Percentiles rank a stretch among this genome's conserved stretches.
These are phyloP conservation scores for Diutina siamensis DNA, from an alignment of 1,139 yeast genomes.

Conservation along the genomic window DNA sequence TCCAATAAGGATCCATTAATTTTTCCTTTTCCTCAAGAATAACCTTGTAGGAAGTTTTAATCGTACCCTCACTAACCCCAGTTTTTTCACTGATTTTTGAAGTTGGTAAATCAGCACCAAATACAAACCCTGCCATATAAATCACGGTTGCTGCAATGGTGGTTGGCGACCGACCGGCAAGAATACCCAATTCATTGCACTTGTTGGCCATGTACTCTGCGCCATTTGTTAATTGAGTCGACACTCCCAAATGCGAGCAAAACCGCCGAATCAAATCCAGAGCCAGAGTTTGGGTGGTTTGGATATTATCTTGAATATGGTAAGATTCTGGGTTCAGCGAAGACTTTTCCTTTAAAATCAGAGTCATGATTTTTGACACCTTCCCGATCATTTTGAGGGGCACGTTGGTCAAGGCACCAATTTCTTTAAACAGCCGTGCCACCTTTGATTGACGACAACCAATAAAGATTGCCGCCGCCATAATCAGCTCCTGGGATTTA, in stretches of 20 bases:
- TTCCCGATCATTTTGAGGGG: conserved; percentile 91
- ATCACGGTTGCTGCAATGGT: conserved; percentile 97
- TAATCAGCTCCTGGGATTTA: conserved; percentile 83
- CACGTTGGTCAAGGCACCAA: conserved; percentile 89
- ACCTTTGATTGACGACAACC: conserved; percentile 94
- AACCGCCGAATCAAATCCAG: conserved; percentile 92
- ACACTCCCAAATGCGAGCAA: conserved; percentile 87
- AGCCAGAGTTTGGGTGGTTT: conserved; percentile 83
- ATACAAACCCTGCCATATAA: conserved; percentile 80
- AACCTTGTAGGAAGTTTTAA: conserved; percentile 81
- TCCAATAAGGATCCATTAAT: conserved; percentile 72
- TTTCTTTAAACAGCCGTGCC: conserved; percentile 91
- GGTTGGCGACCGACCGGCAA: conserved; percentile 95
- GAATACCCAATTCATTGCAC: conserved; percentile 83
- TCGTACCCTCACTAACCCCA: conserved; percentile 98
- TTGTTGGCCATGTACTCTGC: conserved; percentile 88
- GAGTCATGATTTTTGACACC: conserved; percentile 72
- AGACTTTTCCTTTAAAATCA: conserved; percentile 58
- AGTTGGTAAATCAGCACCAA: conserved; percentile 62
- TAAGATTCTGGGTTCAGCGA: conserved; percentile 31
- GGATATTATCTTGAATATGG: conserved; percentile 45
- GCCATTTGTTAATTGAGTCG: conserved; percentile 78
- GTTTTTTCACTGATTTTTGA: conserved; percentile 81
- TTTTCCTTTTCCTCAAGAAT: conserved; percentile 65
- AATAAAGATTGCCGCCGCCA: conserved; percentile 92